Conservation (phyloP, 495 filamentous ascomycete genomes). For the Jackrogersella minutella region DNA sequence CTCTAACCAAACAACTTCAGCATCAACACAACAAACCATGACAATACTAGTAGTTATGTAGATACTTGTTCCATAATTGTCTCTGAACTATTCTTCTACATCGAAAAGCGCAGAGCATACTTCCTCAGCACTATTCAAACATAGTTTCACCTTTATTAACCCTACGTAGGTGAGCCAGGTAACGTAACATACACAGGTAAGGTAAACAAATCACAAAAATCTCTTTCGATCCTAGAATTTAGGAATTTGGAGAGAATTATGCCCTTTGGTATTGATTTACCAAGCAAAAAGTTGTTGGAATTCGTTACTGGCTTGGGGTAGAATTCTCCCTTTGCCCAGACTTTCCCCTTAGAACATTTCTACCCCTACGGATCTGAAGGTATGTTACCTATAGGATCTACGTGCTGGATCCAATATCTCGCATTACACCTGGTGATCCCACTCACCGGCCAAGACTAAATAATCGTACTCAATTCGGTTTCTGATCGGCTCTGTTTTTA, state of each 20-base stretch:
- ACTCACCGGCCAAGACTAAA: no score
- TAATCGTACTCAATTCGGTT: no score
- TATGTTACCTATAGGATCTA: neutral
- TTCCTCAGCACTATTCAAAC: neutral
- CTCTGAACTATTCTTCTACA: neutral
- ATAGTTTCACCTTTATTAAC: slow-evolving; percentile 15
- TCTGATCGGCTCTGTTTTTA: no score
- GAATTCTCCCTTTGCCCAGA: neutral
- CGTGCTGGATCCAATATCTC: no score
- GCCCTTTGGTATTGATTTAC: slow-evolving; percentile 2
- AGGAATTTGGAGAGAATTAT: slow-evolving; percentile 1
- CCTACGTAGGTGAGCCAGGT: neutral
- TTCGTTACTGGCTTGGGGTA: neutral
- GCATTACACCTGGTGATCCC: no score
- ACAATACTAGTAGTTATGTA: no score
- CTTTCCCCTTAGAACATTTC: no score
- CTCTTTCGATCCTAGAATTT: no score
- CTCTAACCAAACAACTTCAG: neutral
- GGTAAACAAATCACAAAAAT: neutral
- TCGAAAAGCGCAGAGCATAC: neutral
- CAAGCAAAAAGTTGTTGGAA: slow-evolving; percentile 10
- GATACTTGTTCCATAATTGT: neutral
- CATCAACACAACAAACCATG: no score
- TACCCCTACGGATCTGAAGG: no score
- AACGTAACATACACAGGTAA: neutral